These are phyloP conservation scores for Chaetomium sp. DNA, from an alignment of 2,329 filamentous ascomycete species.

Conservation along the genomic window DNA sequence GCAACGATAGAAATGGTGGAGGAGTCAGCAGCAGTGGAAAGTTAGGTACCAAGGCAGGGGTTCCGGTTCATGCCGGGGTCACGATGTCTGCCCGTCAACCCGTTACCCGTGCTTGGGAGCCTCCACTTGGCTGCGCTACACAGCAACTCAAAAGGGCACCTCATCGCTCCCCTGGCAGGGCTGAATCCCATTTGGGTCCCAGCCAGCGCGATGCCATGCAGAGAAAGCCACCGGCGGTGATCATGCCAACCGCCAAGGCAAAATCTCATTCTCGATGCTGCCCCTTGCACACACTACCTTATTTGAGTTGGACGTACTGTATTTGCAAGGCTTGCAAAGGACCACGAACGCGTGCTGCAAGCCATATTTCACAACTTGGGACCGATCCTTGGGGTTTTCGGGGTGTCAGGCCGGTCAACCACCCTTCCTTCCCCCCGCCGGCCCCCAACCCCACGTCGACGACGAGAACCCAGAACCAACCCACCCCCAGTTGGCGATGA, in stretches of 20 bases:
- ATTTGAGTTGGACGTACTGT: conserved; percentile 23
- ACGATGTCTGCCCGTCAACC: no score
- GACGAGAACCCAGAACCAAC: no score
- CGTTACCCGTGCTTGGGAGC: no score
- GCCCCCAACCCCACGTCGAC: neutral
- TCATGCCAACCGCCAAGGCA: conserved; percentile 19
- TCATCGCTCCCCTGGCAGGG: no score
- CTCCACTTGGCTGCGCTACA: no score
- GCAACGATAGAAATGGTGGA: conserved; percentile 20
- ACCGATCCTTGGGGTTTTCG: conserved; percentile 28
- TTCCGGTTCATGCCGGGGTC: no score
- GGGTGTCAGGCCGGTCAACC: neutral
- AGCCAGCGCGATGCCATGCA: neutral
- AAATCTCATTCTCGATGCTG: conserved; percentile 14
- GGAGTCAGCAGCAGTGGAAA: conserved; percentile 20
- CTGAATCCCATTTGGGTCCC: no score
- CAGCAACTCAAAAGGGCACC: no score
- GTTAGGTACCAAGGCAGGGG: conserved; percentile 24
- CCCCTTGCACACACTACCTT: conserved; percentile 28
- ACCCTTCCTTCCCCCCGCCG: no score
- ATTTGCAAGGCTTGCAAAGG: conserved; percentile 29
- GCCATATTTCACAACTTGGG: conserved; percentile 29
- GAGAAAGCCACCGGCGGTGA: neutral
- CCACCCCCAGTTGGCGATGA: no score
- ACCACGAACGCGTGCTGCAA: conserved; percentile 21